These are phyloP conservation scores for Amaranthus hypochondriacus DNA, from an alignment of 148 eudicot genomes.

Conservation along the genomic window DNA sequence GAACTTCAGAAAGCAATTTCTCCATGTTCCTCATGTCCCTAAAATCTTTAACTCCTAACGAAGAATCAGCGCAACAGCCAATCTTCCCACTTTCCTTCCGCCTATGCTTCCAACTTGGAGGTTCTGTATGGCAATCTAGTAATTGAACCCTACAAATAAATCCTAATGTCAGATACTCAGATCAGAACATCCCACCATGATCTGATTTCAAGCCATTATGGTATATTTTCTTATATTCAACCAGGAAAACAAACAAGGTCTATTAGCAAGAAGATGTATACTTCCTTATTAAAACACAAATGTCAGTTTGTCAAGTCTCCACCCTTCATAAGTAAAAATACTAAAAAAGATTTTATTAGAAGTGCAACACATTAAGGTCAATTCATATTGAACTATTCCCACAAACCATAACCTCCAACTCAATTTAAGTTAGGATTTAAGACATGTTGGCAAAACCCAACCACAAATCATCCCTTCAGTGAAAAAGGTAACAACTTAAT, in stretches of 20 bases:
- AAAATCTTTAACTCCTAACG: conserved; percentile 32
- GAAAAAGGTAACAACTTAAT: background rate
- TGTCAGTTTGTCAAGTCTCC: too few relatives aligned
- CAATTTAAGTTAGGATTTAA: too few relatives aligned
- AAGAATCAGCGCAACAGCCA: conserved; percentile 27
- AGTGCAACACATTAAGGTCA: too few relatives aligned
- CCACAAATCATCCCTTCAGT: background rate
- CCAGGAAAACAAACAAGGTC: background rate
- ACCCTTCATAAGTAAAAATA: too few relatives aligned
- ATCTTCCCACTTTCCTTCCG: conserved; percentile 50
- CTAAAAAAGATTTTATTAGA: too few relatives aligned
- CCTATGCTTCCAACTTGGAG: conserved; percentile 76
- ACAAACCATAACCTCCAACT: background rate
- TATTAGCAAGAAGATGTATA: background rate
- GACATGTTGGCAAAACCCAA: background rate
- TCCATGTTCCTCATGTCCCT: conserved; percentile 55
- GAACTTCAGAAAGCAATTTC: conserved; percentile 36
- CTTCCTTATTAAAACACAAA: too few relatives aligned
- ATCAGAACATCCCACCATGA: background rate
- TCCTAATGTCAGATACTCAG: conserved; percentile 4
- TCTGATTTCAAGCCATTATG: background rate
- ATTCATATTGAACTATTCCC: too few relatives aligned
- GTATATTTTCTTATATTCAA: background rate
- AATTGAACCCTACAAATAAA: conserved; percentile 50
- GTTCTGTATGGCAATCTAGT: conserved; percentile 78